A percentile compares a stretch with the other conserved stretches of the same genome.
phyloP scores from a whole-genome alignment of 768 basidiomycete genomes.

The Xanthoconium stramineum region DNA sequence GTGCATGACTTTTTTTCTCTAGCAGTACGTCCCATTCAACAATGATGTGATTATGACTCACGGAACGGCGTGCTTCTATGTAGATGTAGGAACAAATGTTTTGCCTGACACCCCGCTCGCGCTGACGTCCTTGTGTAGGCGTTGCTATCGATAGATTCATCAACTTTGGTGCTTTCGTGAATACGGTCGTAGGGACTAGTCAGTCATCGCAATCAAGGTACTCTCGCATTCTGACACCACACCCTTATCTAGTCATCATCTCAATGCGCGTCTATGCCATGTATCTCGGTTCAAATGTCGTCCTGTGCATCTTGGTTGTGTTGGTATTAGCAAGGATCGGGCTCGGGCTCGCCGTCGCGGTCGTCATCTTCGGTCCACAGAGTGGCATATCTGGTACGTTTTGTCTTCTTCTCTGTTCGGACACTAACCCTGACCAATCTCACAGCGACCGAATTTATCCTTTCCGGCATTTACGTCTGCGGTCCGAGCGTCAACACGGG shows the following conservation, averaged over 20 bases:
- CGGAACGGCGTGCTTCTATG: not conserved
- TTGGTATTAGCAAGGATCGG: slow-evolving; percentile 5
- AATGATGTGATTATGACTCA: not conserved
- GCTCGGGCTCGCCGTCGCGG: slow-evolving; percentile 7
- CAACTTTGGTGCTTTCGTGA: slow-evolving; percentile 15
- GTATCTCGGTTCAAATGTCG: slow-evolving; percentile 13
- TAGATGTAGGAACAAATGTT: slow-evolving; percentile 5
- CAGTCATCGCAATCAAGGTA: not conserved
- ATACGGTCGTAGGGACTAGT: slow-evolving; percentile 11
- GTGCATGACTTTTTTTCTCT: no score
- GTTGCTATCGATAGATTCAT: slow-evolving; percentile 8
- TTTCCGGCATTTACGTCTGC: slow-evolving; percentile 18
- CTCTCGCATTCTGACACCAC: not conserved
- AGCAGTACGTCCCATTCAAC: no score
- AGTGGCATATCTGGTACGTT: slow-evolving; percentile 16
- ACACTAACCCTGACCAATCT: not conserved
- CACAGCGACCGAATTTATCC: slow-evolving; percentile 15
- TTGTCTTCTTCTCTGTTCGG: no score
- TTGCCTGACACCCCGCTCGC: not conserved
- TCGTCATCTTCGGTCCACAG: slow-evolving; percentile 12
- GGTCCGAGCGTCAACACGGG: slow-evolving; percentile 1
- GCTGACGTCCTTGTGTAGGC: not conserved
- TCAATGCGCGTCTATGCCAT: slow-evolving; percentile 21
- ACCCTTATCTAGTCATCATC: slow-evolving; percentile 14
- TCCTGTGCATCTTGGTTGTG: slow-evolving; percentile 7